phyloP scores from a whole-genome alignment of 2,329 filamentous ascomycete genomes.

The Truncatella angustata region DNA sequence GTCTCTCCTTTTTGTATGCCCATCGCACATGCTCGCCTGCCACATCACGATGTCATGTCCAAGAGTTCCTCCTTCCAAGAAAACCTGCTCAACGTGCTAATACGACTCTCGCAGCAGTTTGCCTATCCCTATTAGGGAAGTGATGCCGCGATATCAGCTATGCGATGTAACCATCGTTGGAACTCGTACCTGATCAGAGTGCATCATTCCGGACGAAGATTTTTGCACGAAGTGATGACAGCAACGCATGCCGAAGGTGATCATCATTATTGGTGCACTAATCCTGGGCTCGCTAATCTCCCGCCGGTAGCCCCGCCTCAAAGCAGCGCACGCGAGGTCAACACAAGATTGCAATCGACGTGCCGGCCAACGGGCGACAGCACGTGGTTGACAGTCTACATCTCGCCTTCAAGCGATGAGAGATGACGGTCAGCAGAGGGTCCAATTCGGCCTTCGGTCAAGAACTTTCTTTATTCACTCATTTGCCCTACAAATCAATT shows the following conservation, averaged over 20 bases:
- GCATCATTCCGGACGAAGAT: not conserved
- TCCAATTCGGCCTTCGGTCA: too few relatives aligned
- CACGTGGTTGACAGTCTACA: not conserved
- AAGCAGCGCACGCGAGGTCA: not conserved
- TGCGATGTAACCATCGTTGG: not conserved
- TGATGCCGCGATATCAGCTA: not conserved
- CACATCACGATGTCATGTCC: not conserved
- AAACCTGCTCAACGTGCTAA: too few relatives aligned
- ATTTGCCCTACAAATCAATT: too few relatives aligned
- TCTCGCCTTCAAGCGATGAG: too few relatives aligned
- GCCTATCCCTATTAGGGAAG: not conserved
- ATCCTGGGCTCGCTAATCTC: not conserved
- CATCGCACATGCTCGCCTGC: not conserved
- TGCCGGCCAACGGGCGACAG: not conserved
- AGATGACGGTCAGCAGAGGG: too few relatives aligned
- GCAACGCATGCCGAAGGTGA: slow-evolving; percentile 5
- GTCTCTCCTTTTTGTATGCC: not conserved
- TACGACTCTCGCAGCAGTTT: too few relatives aligned
- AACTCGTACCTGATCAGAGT: not conserved
- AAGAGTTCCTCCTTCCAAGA: too few relatives aligned
- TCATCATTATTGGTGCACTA: slow-evolving; percentile 4
- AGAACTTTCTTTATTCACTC: too few relatives aligned
- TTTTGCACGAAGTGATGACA: not conserved
- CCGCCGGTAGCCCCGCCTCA: not conserved
- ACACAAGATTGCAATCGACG: not conserved